Conservation (phyloP, 2,329 filamentous ascomycete genomes). For the Fusarium musae region DNA sequence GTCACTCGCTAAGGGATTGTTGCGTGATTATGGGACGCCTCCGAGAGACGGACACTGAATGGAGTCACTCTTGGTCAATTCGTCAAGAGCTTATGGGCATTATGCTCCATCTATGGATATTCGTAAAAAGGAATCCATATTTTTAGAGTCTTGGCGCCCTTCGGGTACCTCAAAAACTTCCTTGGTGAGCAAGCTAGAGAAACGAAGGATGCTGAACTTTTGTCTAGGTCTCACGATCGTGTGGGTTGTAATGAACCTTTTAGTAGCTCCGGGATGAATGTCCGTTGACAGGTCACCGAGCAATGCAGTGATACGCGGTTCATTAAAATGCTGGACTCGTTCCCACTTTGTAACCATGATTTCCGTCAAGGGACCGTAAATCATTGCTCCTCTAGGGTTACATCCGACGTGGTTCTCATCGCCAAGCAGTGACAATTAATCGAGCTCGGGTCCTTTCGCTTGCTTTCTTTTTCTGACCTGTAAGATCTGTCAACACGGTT, state of each 20-base stretch:
- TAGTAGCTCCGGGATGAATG: background rate
- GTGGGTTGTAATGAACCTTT: background rate
- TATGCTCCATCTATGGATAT: background rate
- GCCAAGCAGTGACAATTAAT: background rate
- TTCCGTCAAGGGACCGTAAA: background rate
- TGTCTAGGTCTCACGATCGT: background rate
- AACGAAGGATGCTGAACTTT: background rate
- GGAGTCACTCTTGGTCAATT: background rate
- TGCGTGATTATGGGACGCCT: background rate
- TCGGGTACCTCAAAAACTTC: background rate
- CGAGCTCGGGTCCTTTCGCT: background rate
- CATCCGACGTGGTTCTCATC: background rate
- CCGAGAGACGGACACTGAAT: background rate
- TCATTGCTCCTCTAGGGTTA: background rate
- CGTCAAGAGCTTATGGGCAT: background rate
- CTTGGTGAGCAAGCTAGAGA: background rate
- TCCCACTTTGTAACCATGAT: background rate
- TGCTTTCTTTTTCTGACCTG: background rate
- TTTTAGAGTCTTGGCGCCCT: background rate
- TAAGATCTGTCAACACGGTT: background rate
- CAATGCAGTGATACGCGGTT: background rate
- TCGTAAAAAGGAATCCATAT: background rate
- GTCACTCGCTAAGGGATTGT: background rate
- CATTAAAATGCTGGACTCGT: background rate
- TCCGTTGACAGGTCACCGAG: background rate